Conservation (phyloP, 1,284 basidiomycete genomes). For the Austroboletus rostrupii region DNA sequence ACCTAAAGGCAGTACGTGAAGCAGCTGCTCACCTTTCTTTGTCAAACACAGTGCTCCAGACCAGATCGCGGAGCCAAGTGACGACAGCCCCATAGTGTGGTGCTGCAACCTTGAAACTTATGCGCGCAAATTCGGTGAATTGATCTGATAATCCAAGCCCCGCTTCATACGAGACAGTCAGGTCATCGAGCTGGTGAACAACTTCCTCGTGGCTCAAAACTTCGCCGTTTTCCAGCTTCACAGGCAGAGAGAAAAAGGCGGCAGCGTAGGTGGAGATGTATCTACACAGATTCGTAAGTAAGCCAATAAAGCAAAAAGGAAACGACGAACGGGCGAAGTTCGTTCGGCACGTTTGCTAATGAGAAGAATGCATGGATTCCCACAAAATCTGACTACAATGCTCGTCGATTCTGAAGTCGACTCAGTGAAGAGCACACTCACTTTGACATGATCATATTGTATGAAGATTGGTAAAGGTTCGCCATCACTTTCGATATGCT, state of each 20-base stretch:
- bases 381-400: constrained; percentile 86
- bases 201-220: constrained; percentile 85
- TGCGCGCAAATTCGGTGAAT: constrained; percentile 74
- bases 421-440: constrained; percentile 29
- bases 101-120: constrained; percentile 84
- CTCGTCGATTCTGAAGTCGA: constrained; percentile 8
- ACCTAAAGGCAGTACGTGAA: not conserved
- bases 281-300: constrained; percentile 36
- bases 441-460: constrained; percentile 86
- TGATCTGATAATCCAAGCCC: constrained; percentile 65
- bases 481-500: constrained; percentile 72
- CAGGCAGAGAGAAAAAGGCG: constrained; percentile 87
- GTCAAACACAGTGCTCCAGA: constrained; percentile 82
- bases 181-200: constrained; percentile 84
- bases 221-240: constrained; percentile 69
- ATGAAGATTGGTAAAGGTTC: constrained; percentile 80
- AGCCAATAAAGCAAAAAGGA: not conserved
- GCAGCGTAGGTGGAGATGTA: constrained; percentile 82
- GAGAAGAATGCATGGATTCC: constrained; percentile 80
- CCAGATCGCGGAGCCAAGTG: constrained; percentile 84
- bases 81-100: constrained; percentile 80
- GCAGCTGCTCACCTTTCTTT: constrained; percentile 64
- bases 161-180: constrained; percentile 86
- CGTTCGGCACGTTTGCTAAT: constrained; percentile 63
- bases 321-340: constrained; percentile 68